Evolutionary conservation across 2,329 filamentous ascomycete genomes (phyloP), one percentile per base, ranked within the genome.

Genomic region (Fusarium sp.): DNA sequence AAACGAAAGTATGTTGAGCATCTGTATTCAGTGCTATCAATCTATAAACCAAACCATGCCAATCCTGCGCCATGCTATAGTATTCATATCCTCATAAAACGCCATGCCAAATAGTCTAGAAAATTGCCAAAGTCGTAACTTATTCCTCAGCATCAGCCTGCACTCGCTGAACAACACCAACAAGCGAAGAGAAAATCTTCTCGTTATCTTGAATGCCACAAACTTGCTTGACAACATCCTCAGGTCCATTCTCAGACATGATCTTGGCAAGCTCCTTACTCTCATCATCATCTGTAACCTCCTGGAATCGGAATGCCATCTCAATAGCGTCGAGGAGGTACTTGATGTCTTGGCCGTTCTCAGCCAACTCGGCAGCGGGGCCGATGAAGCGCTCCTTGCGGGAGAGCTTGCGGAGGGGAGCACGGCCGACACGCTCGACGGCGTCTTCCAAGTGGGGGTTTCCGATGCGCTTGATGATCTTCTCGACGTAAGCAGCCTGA

Each of bases 301-400:
- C 93, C 84, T 98, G 94, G 90, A 98, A 99, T 69, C 92, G 93
- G 80, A 99, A 91, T 9, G 93, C 91, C 89, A 95, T 93, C 85
- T 98, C 95, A 46, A 96, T 89, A 21, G 93, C 92, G 62, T 91
- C 91, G 55, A 98, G 84, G 30, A 99, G 86, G 55, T 88, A 90
- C 61, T 89, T 86, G 79, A 90, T 91, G 74, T 88, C 87, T 81
- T 93, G 85, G 62, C 89, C 93, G 64, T 87, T 85, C 85, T 97
- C 93, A 46, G 94, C 94, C 19, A 99, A 88, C 82, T 97, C 92
- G 12, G 93, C 89, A 46, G 96, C 95, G 7, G 96, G 96, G 46
- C 92, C 94, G 74, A 99, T 90, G 84, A 99, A 97, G 45, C 96
- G 94, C 84, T 99, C 96, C 84, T 97, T 96, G 81, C 94, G 92